Evolutionary conservation across 345 rosid genomes (phyloP).

Genomic region (Tarenaya hassleriana): DNA sequence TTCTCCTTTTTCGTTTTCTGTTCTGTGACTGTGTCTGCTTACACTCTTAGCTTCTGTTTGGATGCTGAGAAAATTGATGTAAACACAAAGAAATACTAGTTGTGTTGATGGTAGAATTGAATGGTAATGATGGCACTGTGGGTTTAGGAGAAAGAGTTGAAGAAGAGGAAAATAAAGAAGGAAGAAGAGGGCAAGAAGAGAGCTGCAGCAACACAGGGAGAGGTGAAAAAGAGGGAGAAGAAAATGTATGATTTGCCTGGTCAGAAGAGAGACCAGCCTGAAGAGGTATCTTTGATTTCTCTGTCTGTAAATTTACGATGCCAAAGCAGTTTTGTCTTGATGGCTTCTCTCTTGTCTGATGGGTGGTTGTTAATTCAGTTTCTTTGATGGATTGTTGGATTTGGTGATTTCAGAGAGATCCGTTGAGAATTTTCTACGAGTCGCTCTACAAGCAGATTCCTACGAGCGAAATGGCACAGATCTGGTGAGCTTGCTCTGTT

Average conservation of each 20-base stretch:
- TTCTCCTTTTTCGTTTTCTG: slow-evolving; percentile 9
- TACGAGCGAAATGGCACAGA: slow-evolving; percentile 80
- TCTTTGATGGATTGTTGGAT: slow-evolving; percentile 10
- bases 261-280: slow-evolving; percentile 82
- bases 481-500: slow-evolving; percentile 60
- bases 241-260: slow-evolving; percentile 83
- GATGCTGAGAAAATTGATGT: slow-evolving; percentile 9
- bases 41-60: slow-evolving; percentile 2
- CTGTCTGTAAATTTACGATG: background rate
- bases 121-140: slow-evolving; percentile 14
- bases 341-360: background rate
- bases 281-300: slow-evolving; percentile 42
- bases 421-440: slow-evolving; percentile 87
- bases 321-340: background rate
- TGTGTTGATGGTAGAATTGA: too few species aligned
- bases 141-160: slow-evolving; percentile 36
- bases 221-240: slow-evolving; percentile 58
- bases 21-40: background rate
- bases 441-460: slow-evolving; percentile 72
- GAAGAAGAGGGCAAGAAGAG: slow-evolving; percentile 37
- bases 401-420: slow-evolving; percentile 74
- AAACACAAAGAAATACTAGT: too few species aligned
- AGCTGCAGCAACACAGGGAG: slow-evolving; percentile 9
- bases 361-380: background rate
- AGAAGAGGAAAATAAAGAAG: slow-evolving; percentile 41